Conservation (phyloP, 805 yeast genomes). For the Lipomyces yamanashiensis region DNA sequence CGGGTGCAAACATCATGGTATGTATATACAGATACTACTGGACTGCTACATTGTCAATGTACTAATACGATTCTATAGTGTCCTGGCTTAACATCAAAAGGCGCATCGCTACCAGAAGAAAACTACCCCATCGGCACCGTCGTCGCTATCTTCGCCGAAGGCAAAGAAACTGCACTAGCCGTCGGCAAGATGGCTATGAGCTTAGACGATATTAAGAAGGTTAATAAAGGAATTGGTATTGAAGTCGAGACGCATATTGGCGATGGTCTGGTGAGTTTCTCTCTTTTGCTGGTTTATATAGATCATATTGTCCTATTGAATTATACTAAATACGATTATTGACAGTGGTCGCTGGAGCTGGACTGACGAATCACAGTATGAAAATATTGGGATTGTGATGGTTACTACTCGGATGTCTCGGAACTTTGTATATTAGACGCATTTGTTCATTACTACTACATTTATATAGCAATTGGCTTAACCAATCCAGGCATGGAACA, state of each 20-base stretch:
- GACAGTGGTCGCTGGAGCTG: constrained; percentile 30
- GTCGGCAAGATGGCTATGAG: constrained; percentile 87
- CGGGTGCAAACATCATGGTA: constrained; percentile 97
- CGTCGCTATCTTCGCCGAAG: constrained; percentile 87
- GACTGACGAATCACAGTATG: constrained; percentile 6
- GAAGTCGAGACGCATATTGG: constrained; percentile 84
- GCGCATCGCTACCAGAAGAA: constrained; percentile 54
- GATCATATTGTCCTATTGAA: background rate
- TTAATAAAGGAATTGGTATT: constrained; percentile 88
- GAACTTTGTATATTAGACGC: background rate
- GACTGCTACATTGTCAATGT: background rate
- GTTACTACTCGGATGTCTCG: background rate
- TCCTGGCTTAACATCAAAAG: constrained; percentile 41
- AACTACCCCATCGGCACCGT: constrained; percentile 70
- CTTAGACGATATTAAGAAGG: constrained; percentile 80
- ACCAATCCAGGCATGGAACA: background rate
- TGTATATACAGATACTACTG: background rate
- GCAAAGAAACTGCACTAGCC: constrained; percentile 88
- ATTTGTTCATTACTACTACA: background rate
- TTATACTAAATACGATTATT: background rate
- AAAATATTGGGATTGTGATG: background rate
- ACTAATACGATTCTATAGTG: constrained; percentile 28
- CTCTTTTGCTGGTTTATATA: background rate
- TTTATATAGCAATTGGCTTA: background rate
- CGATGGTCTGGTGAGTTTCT: constrained; percentile 64